A percentile compares a stretch with the other conserved stretches of the same genome.
Evolutionary conservation across 192 early-diverging fungal genomes (phyloP).

Genomic region (Coemansia sp.): DNA sequence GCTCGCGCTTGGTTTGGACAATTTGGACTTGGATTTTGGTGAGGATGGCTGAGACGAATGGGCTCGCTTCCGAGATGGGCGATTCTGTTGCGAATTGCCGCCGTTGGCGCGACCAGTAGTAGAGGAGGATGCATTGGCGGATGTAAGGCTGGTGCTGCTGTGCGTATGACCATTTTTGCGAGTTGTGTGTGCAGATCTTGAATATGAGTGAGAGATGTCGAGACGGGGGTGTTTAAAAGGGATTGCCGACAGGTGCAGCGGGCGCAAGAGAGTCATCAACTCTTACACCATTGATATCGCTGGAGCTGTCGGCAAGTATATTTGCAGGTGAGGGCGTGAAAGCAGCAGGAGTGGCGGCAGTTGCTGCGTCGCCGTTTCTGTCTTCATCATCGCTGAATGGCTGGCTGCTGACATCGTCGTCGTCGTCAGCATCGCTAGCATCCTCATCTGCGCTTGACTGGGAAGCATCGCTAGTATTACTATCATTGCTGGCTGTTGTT

Average conservation of each 20-base stretch:
- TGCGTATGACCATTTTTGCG: conserved; percentile 3
- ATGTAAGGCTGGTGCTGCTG: background rate
- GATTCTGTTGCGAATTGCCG: background rate
- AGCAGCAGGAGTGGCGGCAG: conserved; percentile 4
- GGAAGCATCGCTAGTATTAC: conserved; percentile 2
- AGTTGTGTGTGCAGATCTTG: conserved; percentile 5
- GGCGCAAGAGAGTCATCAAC: conserved; percentile 27
- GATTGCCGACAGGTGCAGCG: conserved; percentile 50
- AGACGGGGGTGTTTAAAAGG: conserved; percentile 59
- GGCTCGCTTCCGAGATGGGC: conserved; percentile 3
- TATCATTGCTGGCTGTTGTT: background rate
- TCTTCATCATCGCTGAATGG: conserved; percentile 5
- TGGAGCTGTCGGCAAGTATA: conserved; percentile 34
- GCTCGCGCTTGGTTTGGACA: background rate
- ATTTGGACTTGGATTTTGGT: background rate
- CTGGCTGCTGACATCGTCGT: conserved; percentile 10
- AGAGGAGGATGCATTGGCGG: background rate
- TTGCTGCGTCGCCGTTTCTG: background rate
- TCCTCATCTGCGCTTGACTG: conserved; percentile 11
- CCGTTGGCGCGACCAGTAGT: background rate
- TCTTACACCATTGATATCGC: conserved; percentile 26
- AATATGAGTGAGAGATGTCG: conserved; percentile 20
- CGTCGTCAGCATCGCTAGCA: conserved; percentile 1
- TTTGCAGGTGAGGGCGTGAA: conserved; percentile 6
- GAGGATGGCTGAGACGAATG: background rate